Conservation (phyloP, 148 eudicot genomes). For the Chenopodium album region DNA sequence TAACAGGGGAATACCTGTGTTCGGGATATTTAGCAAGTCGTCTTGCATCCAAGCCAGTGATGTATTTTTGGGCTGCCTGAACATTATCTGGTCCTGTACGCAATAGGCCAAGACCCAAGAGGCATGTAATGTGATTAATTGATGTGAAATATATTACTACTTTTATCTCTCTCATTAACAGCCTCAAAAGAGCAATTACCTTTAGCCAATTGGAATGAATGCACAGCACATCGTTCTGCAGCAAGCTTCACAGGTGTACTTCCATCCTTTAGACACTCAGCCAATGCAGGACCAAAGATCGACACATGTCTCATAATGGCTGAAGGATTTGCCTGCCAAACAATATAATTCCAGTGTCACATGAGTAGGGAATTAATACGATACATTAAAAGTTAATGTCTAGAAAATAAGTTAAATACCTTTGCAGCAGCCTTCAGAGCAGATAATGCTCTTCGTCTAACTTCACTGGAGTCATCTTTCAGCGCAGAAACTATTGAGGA, state of each 20-base stretch:
- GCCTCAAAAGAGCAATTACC: conserved; percentile 36
- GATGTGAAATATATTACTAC: background rate
- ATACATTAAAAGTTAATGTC: background rate
- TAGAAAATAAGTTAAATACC: conserved; percentile 32
- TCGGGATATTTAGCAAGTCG: conserved; percentile 83
- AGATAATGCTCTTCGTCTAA: conserved; percentile 80
- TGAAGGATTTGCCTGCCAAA: conserved; percentile 66
- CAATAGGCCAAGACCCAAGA: background rate
- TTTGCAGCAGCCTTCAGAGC: conserved; percentile 78
- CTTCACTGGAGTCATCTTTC: conserved; percentile 98
- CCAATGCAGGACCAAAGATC: conserved; percentile 73
- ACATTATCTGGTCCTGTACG: conserved; percentile 74
- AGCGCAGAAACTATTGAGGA: conserved; percentile 62
- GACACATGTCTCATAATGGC: conserved; percentile 49
- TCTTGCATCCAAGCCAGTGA: conserved; percentile 96
- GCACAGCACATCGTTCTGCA: conserved; percentile 94
- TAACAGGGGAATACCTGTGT: conserved; percentile 49
- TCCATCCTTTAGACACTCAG: conserved; percentile 89
- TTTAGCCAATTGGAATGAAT: conserved; percentile 75
- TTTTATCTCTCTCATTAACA: background rate
- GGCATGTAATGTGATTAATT: background rate
- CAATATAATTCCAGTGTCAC: background rate
- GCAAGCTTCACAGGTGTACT: conserved; percentile 87
- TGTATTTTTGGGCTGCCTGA: conserved; percentile 86
- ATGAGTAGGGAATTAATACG: background rate